phyloP scores from a whole-genome alignment of 805 yeast species.

The Naumovozyma baii region DNA sequence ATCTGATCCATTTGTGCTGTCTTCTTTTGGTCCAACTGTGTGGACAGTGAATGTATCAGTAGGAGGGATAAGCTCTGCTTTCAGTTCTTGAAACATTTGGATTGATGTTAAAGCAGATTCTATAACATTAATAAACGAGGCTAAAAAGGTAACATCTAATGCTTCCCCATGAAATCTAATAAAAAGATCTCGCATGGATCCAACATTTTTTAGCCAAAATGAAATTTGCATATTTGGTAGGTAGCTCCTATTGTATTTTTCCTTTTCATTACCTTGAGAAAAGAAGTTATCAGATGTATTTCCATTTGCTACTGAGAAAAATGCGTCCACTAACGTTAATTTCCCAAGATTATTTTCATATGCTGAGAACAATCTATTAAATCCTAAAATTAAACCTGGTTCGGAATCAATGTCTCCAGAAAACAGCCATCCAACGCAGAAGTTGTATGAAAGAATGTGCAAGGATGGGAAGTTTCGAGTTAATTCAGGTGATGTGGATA shows the following conservation, averaged over 20 bases:
- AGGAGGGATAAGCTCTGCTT: constrained; percentile 9
- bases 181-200: constrained; percentile 36
- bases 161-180: constrained; percentile 56
- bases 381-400: constrained; percentile 76
- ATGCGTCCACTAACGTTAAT: constrained; percentile 58
- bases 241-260: constrained; percentile 50
- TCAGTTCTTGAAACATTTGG: constrained; percentile 33
- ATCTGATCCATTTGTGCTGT: constrained; percentile 1
- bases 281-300: constrained; percentile 40
- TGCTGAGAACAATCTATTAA: constrained; percentile 59
- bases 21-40: constrained; percentile 1
- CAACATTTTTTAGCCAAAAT: constrained; percentile 22
- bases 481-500: constrained; percentile 6
- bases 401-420: constrained; percentile 32
- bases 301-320: constrained; percentile 63
- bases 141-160: constrained; percentile 53
- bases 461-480: constrained; percentile 37
- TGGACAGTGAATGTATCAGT: no score
- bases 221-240: constrained; percentile 57
- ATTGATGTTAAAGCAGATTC: constrained; percentile 44
- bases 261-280: constrained; percentile 37
- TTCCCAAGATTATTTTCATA: constrained; percentile 56
- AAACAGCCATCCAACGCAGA: constrained; percentile 75
- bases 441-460: constrained; percentile 50
- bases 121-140: constrained; percentile 45